phyloP scores from a whole-genome alignment of 441 rosid genomes.

The Adansonia gregorii region DNA sequence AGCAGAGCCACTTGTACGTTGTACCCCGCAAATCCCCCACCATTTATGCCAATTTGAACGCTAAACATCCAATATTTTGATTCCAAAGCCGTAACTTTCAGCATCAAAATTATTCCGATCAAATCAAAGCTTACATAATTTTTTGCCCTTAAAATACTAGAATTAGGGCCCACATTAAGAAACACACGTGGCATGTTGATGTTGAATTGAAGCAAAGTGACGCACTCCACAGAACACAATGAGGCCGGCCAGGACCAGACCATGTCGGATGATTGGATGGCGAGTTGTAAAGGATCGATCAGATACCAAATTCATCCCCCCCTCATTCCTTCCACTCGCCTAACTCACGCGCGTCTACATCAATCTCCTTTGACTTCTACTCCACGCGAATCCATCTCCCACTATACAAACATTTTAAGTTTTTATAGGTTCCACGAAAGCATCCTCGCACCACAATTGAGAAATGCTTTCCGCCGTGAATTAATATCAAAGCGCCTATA shows the following conservation, averaged over 20 bases:
- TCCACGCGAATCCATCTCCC: neutral
- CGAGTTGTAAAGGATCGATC: neutral
- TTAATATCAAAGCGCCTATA: neutral
- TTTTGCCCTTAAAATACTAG: neutral
- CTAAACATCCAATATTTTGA: neutral
- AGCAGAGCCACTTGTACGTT: neutral
- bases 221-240: neutral
- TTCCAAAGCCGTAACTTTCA: constrained; percentile 5
- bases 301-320: neutral
- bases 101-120: neutral
- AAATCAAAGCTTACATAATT: neutral
- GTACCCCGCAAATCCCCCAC: neutral
- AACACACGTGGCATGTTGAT: neutral
- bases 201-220: neutral
- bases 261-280: neutral
- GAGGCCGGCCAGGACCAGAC: neutral
- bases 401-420: neutral
- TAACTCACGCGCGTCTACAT: constrained; percentile 18
- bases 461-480: neutral
- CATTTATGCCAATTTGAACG: neutral
- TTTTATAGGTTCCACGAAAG: neutral
- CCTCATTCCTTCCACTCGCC: neutral
- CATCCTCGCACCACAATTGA: neutral
- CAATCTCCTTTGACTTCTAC: constrained; percentile 10
- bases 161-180: neutral